Base-by-base conservation (phyloP, 2,329 filamentous ascomycete genomes). In the Nannizziopsis barbatae region DNA sequence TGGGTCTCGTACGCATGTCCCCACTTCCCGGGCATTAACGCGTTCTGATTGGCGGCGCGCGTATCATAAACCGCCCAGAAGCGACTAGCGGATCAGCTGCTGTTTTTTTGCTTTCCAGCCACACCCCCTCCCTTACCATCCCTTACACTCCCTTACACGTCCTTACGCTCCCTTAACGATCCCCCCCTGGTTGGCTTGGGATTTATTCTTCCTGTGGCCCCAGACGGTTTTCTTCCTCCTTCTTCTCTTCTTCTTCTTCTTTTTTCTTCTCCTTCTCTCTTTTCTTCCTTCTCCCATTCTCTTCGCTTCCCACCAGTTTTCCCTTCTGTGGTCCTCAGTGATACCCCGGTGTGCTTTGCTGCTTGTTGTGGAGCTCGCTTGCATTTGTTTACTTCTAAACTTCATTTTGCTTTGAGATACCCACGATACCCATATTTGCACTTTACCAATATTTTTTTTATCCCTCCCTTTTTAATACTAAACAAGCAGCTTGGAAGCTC, bases 341-440 rank as follows among this genome's bases (percentile, higher is more conserved):
- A 62, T 65, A 64, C 65, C 62, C 61, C 62, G 63, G 62, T 65
- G 65, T 59, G 45, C 65, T 62, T 57, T 18, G 59, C 57, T 55
- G 53, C 46, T 58, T 57, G 54, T 60, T 58, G 57, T 58, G 48
- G 52, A 57, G 56, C 58, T 58, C 52, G 44, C 52, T 50, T 52
- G 52, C 55, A 31, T 33, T 42, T 49, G 30, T 50, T 33, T 50
- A 48, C 43, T 56, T 57, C 58, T 59, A 53, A 54, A 57, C 60
- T 49, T 55, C 53, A 27, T 27, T 56, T 58, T 55, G 59, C 51
- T 54, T 62, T 63, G 57, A 62, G 62, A 65, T 65, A 54, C 53
- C 52, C 52, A 41, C 50, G 53, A 55, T 55, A 55, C 53, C 53
- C 53, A 38, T 50, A 51, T 56, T 55, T 50, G 30, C 31, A 39